Conservation (phyloP, 2,329 filamentous ascomycete species). For the Cryoendolithus antarcticus region DNA sequence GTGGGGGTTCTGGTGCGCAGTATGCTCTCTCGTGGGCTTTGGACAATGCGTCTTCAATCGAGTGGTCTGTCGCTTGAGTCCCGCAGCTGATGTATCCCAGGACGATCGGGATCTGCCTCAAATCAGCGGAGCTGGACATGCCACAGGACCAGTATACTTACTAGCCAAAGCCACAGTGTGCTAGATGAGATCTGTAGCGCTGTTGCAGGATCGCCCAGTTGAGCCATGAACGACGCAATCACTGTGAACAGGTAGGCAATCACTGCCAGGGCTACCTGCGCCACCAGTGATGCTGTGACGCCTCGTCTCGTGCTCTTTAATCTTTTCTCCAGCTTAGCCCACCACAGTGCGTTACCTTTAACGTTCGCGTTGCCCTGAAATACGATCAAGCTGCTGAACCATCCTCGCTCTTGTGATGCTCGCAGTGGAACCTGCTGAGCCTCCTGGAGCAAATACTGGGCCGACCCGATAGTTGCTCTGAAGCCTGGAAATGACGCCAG, state of each 20-base stretch:
- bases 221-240: slow-evolving; percentile 6
- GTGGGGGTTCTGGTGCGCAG: too few relatives aligned
- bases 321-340: background rate
- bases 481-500: too few relatives aligned
- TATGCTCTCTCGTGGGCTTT: background rate
- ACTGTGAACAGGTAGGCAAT: slow-evolving; percentile 15
- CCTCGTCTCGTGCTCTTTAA: slow-evolving; percentile 8
- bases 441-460: too few relatives aligned
- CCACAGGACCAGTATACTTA: background rate
- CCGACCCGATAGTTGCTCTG: too few relatives aligned
- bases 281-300: slow-evolving; percentile 13
- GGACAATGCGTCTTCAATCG: slow-evolving; percentile 12
- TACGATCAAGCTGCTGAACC: too few relatives aligned
- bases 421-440: too few relatives aligned
- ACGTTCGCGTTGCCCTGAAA: too few relatives aligned
- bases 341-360: too few relatives aligned
- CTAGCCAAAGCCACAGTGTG: slow-evolving; percentile 14
- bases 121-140: too few relatives aligned
- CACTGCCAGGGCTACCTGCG: slow-evolving; percentile 11
- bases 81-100: slow-evolving; percentile 14
- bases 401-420: too few relatives aligned
- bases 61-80: slow-evolving; percentile 8
- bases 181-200: slow-evolving; percentile 13
- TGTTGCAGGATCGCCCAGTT: slow-evolving; percentile 9
- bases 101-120: slow-evolving; percentile 8